Percentiles rank a stretch among this genome's conserved stretches.
Conservation (phyloP, 2,329 filamentous ascomycete species). For the Aspergillus sojae region DNA sequence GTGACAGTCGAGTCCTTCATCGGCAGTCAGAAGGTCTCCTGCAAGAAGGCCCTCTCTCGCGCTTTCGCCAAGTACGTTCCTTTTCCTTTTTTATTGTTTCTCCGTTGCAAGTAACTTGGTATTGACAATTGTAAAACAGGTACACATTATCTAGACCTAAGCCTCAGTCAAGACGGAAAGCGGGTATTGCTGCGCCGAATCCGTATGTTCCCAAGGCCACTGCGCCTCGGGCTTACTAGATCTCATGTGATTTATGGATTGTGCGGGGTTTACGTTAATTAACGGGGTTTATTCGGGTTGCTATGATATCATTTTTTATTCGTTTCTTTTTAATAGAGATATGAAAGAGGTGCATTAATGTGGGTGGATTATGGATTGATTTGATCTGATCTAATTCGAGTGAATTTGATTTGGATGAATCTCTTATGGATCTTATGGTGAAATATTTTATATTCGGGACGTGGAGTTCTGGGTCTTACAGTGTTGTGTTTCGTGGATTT, state of each 20-base stretch:
- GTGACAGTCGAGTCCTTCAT: constrained; percentile 97
- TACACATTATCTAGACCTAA: constrained; percentile 45
- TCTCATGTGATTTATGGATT: neutral
- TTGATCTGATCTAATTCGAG: neutral
- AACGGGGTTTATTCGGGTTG: neutral
- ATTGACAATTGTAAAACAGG: constrained; percentile 23
- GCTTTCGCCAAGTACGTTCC: constrained; percentile 92
- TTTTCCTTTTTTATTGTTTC: constrained; percentile 35
- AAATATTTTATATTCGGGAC: neutral
- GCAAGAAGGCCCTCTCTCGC: constrained; percentile 91
- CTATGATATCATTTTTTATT: neutral
- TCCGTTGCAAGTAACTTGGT: constrained; percentile 7
- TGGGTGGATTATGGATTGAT: neutral
- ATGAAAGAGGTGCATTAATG: neutral
- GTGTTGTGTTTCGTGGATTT: neutral
- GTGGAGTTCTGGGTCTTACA: neutral
- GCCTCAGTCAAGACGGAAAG: constrained; percentile 42
- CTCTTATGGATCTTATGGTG: neutral
- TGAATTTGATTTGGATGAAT: neutral
- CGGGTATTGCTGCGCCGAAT: constrained; percentile 37
- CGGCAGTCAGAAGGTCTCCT: constrained; percentile 93
- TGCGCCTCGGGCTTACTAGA: constrained; percentile 10
- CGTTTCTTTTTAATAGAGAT: neutral
- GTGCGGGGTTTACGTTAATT: neutral
- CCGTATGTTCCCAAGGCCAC: constrained; percentile 22